Percentiles rank a stretch among this genome's conserved stretches.
phyloP scores from a whole-genome alignment of 1,139 yeast species.

The Kodamaea anthophila region DNA sequence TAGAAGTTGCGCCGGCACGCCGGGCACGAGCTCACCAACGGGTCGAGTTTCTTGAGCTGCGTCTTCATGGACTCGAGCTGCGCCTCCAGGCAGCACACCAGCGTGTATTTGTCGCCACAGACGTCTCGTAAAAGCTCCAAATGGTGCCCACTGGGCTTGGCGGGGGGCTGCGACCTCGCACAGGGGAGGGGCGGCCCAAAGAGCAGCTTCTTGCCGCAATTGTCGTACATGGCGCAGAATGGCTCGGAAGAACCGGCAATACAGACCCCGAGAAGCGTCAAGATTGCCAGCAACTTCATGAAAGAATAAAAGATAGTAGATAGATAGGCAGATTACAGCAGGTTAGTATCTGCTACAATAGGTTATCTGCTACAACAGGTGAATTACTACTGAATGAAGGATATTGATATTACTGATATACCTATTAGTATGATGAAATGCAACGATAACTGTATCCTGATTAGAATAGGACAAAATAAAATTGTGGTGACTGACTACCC shows the following conservation, averaged over 20 bases:
- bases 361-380: too few relatives aligned
- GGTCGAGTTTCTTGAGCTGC: constrained; percentile 69
- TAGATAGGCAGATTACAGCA: too few relatives aligned
- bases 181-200: constrained; percentile 83
- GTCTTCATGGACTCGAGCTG: constrained; percentile 31
- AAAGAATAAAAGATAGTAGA: too few relatives aligned
- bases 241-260: too few relatives aligned
- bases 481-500: too few relatives aligned
- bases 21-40: constrained; percentile 85
- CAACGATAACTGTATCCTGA: too few relatives aligned
- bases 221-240: constrained; percentile 59
- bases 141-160: constrained; percentile 23
- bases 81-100: constrained; percentile 36
- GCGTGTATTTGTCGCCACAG: constrained; percentile 51
- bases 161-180: constrained; percentile 48
- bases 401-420: too few relatives aligned
- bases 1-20: constrained; percentile 86
- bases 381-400: too few relatives aligned
- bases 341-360: too few relatives aligned
- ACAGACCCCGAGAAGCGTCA: too few relatives aligned
- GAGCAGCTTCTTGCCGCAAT: constrained; percentile 74
- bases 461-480: too few relatives aligned
- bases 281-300: not conserved
- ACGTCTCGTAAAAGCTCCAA: constrained; percentile 44
- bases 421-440: too few relatives aligned